Evolutionary conservation across 345 rosid species (phyloP), one percentile per base, ranked within the genome.

Genomic region (Moricandia moricandioides): DNA sequence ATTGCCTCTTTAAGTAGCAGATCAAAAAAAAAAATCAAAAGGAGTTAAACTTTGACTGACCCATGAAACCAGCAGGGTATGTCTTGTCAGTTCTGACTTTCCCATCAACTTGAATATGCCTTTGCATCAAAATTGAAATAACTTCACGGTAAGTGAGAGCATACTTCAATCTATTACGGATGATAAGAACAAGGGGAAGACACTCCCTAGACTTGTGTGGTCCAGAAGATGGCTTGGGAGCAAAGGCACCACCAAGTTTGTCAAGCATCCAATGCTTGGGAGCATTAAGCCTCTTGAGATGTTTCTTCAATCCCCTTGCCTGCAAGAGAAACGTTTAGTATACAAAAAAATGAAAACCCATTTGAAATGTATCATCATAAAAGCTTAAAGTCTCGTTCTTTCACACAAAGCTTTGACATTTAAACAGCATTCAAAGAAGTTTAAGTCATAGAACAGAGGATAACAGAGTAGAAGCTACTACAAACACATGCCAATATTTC

Each of bases 291-390:
- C 93, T 88, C 91, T 90, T 90, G 86, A 88, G 69, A 72, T 87
- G 93, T 49, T 90, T 90, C 84, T 88, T 90, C 93, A 90, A 82
- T 58, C 96, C 96, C 77, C 96, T 88, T 54, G 96, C 96, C 96
- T 90, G 85, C 47, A 67, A 40, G 43, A 39, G 8, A 33, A 18
- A 57, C 1, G 21, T 9, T 59, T n/a, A 0, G 1, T 7, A n/a
- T n/a, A n/a, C n/a, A 21, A 0, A 21, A 21, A 21, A 21, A 21
- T 21, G 24, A 21, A 21, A 21, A 31, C 2, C 33, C 74, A 21
- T 33, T 5, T 9, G 0, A 39, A 57, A 6, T 9, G 2, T 16
- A 43, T 17, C 18, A 16, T 43, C 35, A 35, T 16, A 1, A 43
- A 55, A 52, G 17, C 61, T 54, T 67, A 14, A 56, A 51, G 73